Conservation (phyloP, 2,329 filamentous ascomycete species). For the Clonostachys chloroleuca region DNA sequence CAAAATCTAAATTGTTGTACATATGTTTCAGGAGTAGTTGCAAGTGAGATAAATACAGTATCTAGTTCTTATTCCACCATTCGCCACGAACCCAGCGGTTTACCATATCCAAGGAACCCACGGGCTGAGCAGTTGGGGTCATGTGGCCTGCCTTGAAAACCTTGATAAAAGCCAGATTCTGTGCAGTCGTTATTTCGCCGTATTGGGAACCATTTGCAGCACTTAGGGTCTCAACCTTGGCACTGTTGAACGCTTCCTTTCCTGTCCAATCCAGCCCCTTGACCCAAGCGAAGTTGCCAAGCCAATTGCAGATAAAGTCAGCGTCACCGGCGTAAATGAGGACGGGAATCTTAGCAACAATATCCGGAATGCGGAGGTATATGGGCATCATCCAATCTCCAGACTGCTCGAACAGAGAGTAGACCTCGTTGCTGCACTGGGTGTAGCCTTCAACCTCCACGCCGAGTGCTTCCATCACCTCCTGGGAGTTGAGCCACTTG, state of each 20-base stretch:
- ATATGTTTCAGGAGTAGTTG: no score
- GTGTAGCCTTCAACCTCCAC: conserved; percentile 87
- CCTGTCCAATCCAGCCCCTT: conserved; percentile 91
- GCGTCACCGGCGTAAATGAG: conserved; percentile 90
- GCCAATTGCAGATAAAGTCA: conserved; percentile 96
- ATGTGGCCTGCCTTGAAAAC: conserved; percentile 8
- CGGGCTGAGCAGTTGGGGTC: conserved; percentile 6
- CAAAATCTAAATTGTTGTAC: no score
- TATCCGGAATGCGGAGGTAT: conserved; percentile 80
- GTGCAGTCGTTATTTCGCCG: no score
- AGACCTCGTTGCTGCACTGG: conserved; percentile 97
- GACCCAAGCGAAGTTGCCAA: conserved; percentile 94
- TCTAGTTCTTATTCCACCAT: neutral
- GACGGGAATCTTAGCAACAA: conserved; percentile 89
- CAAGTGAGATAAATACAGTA: no score
- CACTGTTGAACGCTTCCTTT: conserved; percentile 73
- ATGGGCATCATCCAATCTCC: conserved; percentile 99
- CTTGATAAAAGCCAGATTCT: conserved; percentile 6
- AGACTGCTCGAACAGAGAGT: conserved; percentile 95
- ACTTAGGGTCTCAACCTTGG: conserved; percentile 63
- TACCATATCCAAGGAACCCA: conserved; percentile 5
- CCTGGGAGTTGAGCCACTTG: conserved; percentile 76
- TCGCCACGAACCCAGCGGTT: conserved; percentile 9
- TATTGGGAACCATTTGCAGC: no score
- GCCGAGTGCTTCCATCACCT: conserved; percentile 83